Evolutionary conservation across 129 eudicot genomes (phyloP), one percentile per base, ranked within the genome.

Genomic region (Apium graveolens): DNA sequence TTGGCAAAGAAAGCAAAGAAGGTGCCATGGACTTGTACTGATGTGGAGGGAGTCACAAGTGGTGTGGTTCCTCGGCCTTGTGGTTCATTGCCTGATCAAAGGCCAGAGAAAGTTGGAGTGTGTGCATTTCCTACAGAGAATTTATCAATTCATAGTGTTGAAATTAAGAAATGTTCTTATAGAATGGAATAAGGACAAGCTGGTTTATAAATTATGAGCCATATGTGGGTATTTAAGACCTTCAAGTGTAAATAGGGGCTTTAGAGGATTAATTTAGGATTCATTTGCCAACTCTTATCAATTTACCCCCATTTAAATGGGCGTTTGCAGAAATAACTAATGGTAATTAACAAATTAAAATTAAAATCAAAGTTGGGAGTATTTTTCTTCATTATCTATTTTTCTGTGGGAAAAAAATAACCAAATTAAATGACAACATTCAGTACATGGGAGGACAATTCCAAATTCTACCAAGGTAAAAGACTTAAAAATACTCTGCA

Each of bases 101-200:
- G n/a, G n/a, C 75, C 75, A 38, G 75, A 39, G 32, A 71, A 71
- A 20, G 27, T 71, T 71, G 75, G 75, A 71, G 39, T 71, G 75
- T 71, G 75, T 39, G 75, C 75, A 24, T 71, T 71, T 71, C 75
- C 75, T 32, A 37, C 75, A 1, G 75, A 71, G 49, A 71, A 38
- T 41, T 48, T 83, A 77, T 82, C 84, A 21, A 86, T 83, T 29
- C 85, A 86, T 18, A 78, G 75, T 74, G 76, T 86, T 31, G 83
- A 86, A 57, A 44, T 86, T 34, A 80, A 86, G 78, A 86, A 83
- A 78, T 86, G 89, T 70, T 80, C 85, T 81, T 86, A 83, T 70
- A 78, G 63, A 41, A 68, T 80, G 75, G 11, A 35, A 35, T 82
- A 48, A 48, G 26, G 79, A 20, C 73, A 41, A 32, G 66, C 31